phyloP scores from a whole-genome alignment of 2,329 filamentous ascomycete genomes.

The Elsinoe batatas region DNA sequence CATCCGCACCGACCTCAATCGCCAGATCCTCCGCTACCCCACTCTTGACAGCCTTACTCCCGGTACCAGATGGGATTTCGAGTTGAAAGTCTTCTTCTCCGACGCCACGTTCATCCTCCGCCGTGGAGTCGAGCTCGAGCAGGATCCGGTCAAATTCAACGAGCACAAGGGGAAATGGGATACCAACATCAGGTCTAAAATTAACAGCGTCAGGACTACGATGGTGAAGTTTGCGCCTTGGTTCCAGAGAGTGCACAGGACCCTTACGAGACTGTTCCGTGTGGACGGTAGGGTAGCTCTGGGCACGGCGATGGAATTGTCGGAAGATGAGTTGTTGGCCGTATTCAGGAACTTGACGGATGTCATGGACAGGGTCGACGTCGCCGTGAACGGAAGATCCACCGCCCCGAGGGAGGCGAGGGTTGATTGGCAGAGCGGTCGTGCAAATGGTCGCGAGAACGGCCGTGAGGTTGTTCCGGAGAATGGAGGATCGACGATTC shows the following conservation, averaged over 20 bases:
- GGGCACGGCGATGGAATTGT: neutral
- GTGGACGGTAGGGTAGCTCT: neutral
- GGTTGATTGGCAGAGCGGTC: too few species aligned
- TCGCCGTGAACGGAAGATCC: neutral
- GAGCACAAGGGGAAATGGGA: neutral
- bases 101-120: neutral
- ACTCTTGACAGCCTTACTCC: neutral
- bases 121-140: neutral
- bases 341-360: neutral
- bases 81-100: neutral
- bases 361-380: neutral
- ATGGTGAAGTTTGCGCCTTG: neutral
- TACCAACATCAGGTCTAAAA: neutral
- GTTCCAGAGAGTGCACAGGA: neutral
- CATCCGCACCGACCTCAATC: neutral
- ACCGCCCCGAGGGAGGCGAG: too few species aligned
- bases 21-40: neutral
- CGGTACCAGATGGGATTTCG: neutral
- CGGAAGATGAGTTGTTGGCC: neutral
- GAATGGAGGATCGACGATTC: too few species aligned
- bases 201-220: neutral
- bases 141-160: neutral
- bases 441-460: too few species aligned
- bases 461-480: too few species aligned
- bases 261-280: neutral